Percentiles rank a stretch among this genome's conserved stretches.
phyloP scores from a whole-genome alignment of 306 rosid species.

The Trifolium fragiferum region DNA sequence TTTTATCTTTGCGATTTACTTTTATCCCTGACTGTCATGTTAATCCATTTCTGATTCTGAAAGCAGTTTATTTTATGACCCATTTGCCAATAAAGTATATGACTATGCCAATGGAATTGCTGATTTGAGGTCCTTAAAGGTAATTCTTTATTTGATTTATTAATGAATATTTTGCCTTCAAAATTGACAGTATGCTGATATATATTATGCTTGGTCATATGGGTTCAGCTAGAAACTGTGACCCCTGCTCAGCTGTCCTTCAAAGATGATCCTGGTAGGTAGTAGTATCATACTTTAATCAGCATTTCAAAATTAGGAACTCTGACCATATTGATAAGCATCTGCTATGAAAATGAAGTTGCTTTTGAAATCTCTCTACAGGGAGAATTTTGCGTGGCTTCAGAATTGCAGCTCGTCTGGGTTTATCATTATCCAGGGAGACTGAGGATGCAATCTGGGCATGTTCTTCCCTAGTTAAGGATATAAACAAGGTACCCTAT shows the following conservation, averaged over 20 bases:
- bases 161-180: conserved; percentile 18
- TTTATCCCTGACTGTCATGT: conserved; percentile 4
- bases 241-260: conserved; percentile 82
- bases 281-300: conserved; percentile 43
- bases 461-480: conserved; percentile 40
- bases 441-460: conserved; percentile 47
- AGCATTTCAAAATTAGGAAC: conserved; percentile 39
- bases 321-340: conserved; percentile 37
- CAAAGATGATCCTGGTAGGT: conserved; percentile 88
- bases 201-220: conserved; percentile 36
- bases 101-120: conserved; percentile 52
- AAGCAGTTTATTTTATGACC: conserved; percentile 92
- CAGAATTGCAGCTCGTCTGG: conserved; percentile 95
- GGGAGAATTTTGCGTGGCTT: conserved; percentile 94
- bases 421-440: conserved; percentile 74
- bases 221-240: conserved; percentile 56
- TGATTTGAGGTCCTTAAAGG: conserved; percentile 58
- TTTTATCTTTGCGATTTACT: conserved; percentile 29
- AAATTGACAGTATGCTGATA: conserved; percentile 30
- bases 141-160: conserved; percentile 39
- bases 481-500: conserved; percentile 46
- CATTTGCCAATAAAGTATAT: conserved; percentile 51
- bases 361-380: conserved; percentile 46
- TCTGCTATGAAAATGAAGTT: conserved; percentile 39
- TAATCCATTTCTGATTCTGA: conserved; percentile 47